phyloP scores from a whole-genome alignment of 805 yeast genomes.

The Citeromyces matritensis region DNA sequence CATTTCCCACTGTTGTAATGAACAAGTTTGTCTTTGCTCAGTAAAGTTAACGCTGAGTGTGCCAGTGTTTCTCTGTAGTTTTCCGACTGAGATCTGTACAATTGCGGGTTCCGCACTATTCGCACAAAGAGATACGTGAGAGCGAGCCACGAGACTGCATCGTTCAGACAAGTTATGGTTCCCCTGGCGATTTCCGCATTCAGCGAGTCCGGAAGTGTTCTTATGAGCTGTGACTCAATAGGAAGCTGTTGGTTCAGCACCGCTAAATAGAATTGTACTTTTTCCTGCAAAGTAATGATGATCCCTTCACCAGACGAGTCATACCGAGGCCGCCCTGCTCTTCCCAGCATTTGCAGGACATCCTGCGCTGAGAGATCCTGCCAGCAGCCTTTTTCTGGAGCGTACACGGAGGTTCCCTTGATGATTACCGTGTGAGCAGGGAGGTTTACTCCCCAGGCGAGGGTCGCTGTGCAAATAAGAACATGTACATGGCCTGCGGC shows the following conservation, averaged over 20 bases:
- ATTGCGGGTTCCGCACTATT: conserved; percentile 55
- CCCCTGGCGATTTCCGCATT: conserved; percentile 86
- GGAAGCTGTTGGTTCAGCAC: conserved; percentile 85
- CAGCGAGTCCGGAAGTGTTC: conserved; percentile 53
- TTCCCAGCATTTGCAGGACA: conserved; percentile 90
- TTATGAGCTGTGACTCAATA: conserved; percentile 75
- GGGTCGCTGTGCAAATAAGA: conserved; percentile 79
- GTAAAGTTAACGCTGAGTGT: conserved; percentile 58
- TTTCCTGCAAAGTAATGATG: conserved; percentile 76
- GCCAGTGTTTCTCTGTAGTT: conserved; percentile 50
- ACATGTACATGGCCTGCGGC: conserved; percentile 81
- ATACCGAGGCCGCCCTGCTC: conserved; percentile 95
- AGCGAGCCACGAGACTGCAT: conserved; percentile 71
- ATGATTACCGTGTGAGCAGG: conserved; percentile 93
- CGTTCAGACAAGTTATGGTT: conserved; percentile 37
- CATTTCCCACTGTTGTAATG: conserved; percentile 44
- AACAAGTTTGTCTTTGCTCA: conserved; percentile 43
- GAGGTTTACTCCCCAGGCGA: conserved; percentile 94
- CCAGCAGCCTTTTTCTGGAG: conserved; percentile 86
- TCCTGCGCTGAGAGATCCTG: conserved; percentile 89
- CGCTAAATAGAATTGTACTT: conserved; percentile 78
- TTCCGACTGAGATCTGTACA: conserved; percentile 65
- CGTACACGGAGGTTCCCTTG: conserved; percentile 86
- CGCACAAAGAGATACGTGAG: conserved; percentile 69
- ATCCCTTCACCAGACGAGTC: conserved; percentile 91